Evolutionary conservation across 495 filamentous ascomycete species (phyloP).

Genomic region (Elasticomyces elasticus): DNA sequence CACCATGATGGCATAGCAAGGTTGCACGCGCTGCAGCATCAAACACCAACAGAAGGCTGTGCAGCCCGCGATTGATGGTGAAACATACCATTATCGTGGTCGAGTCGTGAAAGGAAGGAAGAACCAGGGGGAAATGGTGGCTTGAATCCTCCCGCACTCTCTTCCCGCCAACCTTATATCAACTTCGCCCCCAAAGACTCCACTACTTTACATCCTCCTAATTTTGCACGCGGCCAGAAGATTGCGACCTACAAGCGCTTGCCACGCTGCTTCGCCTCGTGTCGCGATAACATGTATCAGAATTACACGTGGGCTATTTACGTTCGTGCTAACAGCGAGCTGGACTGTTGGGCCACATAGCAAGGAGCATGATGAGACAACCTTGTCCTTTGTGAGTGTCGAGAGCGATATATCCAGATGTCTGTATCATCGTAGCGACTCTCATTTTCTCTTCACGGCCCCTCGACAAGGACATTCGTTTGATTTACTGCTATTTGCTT

Average conservation of each 20-base stretch:
- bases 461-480: background rate
- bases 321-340: background rate
- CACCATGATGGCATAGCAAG: too few relatives aligned
- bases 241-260: background rate
- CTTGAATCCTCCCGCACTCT: too few relatives aligned
- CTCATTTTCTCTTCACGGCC: background rate
- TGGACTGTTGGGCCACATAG: background rate
- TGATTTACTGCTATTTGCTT: background rate
- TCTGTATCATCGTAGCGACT: too few relatives aligned
- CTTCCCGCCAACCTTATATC: too few relatives aligned
- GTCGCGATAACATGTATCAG: background rate
- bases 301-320: background rate
- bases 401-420: too few relatives aligned
- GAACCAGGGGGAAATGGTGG: too few relatives aligned
- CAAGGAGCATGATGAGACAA: background rate
- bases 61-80: background rate
- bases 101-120: too few relatives aligned
- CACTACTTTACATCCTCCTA: too few relatives aligned
- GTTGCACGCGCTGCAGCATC: too few relatives aligned
- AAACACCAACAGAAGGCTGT: background rate
- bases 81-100: too few relatives aligned
- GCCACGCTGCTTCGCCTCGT: background rate
- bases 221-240: background rate
- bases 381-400: too few relatives aligned
- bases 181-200: too few relatives aligned